A percentile compares a stretch with the other conserved stretches of the same genome.
phyloP scores from a whole-genome alignment of 306 rosid genomes.

The Cicer judaicum region DNA sequence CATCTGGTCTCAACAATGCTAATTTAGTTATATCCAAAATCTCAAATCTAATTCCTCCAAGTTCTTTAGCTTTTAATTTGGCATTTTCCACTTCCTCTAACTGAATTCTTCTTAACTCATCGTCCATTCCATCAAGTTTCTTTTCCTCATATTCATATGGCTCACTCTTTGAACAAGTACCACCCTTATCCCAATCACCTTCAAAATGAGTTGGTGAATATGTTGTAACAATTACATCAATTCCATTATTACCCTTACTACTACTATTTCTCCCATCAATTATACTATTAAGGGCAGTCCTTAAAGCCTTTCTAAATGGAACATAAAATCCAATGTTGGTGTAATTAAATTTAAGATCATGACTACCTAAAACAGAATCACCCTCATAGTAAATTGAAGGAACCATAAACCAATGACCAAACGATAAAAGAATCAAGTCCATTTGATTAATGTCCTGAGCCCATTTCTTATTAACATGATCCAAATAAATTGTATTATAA shows the following conservation, averaged over 20 bases:
- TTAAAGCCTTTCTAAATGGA: slow-evolving; percentile 62
- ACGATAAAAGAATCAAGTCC: slow-evolving; percentile 60
- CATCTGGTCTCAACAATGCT: slow-evolving; percentile 51
- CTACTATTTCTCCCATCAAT: slow-evolving; percentile 50
- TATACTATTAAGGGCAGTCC: slow-evolving; percentile 55
- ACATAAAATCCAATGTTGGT: slow-evolving; percentile 71
- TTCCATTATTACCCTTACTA: slow-evolving; percentile 11
- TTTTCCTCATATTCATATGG: slow-evolving; percentile 64
- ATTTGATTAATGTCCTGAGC: slow-evolving; percentile 55
- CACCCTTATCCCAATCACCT: slow-evolving; percentile 83
- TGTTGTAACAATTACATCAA: slow-evolving; percentile 64
- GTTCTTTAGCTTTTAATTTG: slow-evolving; percentile 44
- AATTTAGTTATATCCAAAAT: slow-evolving; percentile 55
- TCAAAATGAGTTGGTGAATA: slow-evolving; percentile 84
- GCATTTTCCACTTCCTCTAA: slow-evolving; percentile 71
- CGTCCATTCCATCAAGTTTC: slow-evolving; percentile 69
- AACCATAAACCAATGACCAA: slow-evolving; percentile 81
- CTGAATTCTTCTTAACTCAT: slow-evolving; percentile 64
- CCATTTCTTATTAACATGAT: slow-evolving; percentile 71
- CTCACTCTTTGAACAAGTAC: slow-evolving; percentile 70
- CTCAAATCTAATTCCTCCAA: slow-evolving; percentile 44
- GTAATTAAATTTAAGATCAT: slow-evolving; percentile 56
- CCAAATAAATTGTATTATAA: slow-evolving; percentile 60
- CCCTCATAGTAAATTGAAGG: slow-evolving; percentile 75
- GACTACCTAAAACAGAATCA: slow-evolving; percentile 61